Evolutionary conservation across 208 protist species (phyloP).

Genomic region (Endotrypanum monterogeii): DNA sequence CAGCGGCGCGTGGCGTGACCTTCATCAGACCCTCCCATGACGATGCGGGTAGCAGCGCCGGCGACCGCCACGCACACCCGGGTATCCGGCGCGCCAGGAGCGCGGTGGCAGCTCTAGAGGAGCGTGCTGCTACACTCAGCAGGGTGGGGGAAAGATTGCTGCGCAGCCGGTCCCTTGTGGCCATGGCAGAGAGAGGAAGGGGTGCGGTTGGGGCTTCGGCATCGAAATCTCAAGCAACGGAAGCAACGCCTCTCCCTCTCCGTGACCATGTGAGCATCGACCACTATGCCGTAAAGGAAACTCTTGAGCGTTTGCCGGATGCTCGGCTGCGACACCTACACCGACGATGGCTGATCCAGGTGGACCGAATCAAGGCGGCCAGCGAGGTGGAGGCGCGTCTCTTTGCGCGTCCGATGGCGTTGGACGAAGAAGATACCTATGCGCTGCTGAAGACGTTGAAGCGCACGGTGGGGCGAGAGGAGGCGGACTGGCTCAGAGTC

Average conservation of each 20-base stretch:
- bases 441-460: slow-evolving; percentile 32
- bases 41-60: slow-evolving; percentile 7
- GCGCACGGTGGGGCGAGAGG: slow-evolving; percentile 30
- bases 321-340: slow-evolving; percentile 50
- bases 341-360: slow-evolving; percentile 63
- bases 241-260: too few species aligned
- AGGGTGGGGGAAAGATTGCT: too few species aligned
- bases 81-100: not conserved
- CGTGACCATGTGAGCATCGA: slow-evolving; percentile 4
- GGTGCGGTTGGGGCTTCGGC: not conserved
- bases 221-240: too few species aligned
- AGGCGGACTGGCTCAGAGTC: slow-evolving; percentile 17
- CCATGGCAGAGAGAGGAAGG: too few species aligned
- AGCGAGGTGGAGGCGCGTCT: slow-evolving; percentile 54
- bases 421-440: slow-evolving; percentile 44
- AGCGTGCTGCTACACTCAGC: too few species aligned
- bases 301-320: slow-evolving; percentile 23
- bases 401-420: slow-evolving; percentile 53
- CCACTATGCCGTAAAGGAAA: slow-evolving; percentile 14
- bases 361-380: slow-evolving; percentile 24
- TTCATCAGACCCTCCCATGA: not conserved
- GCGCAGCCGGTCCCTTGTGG: too few species aligned
- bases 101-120: not conserved
- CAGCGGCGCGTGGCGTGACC: not conserved
- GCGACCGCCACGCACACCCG: not conserved